Evolutionary conservation across 2,329 filamentous ascomycete genomes (phyloP).

Genomic region (Pseudogymnoascus sp.): DNA sequence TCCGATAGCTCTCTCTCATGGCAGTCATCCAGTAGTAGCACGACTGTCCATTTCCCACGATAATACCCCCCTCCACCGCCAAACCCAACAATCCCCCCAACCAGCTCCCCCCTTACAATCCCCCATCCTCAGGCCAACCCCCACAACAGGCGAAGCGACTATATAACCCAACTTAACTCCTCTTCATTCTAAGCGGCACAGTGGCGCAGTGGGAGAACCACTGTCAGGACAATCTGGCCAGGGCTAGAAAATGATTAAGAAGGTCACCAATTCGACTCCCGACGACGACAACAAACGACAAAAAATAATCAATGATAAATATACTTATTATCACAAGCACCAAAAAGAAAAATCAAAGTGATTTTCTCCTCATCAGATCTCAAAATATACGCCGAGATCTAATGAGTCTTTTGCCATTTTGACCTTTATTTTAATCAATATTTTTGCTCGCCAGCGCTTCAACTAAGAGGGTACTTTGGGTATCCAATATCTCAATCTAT

Average conservation of each 20-base stretch:
- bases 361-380: conserved; percentile 4
- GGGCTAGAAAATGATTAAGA: neutral
- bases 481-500: conserved; percentile 1
- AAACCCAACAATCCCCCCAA: neutral
- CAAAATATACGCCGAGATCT: neutral
- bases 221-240: conserved; percentile 2
- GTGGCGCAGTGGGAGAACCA: conserved; percentile 1
- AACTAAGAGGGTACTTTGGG: neutral
- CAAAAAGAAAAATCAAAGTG: neutral
- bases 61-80: neutral
- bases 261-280: neutral
- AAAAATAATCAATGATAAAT: neutral
- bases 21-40: neutral
- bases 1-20: neutral
- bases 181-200: neutral
- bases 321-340: neutral
- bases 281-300: neutral
- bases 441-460: neutral
- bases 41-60: neutral
- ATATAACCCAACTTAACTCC: neutral
- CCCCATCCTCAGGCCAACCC: neutral
- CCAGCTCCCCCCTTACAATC: neutral
- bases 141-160: neutral
- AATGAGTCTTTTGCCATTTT: conserved; percentile 1
- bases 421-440: neutral